Percentiles rank a stretch among this genome's conserved stretches.
phyloP scores from a whole-genome alignment of 495 filamentous ascomycete species.

The Trichoderma parareesei region DNA sequence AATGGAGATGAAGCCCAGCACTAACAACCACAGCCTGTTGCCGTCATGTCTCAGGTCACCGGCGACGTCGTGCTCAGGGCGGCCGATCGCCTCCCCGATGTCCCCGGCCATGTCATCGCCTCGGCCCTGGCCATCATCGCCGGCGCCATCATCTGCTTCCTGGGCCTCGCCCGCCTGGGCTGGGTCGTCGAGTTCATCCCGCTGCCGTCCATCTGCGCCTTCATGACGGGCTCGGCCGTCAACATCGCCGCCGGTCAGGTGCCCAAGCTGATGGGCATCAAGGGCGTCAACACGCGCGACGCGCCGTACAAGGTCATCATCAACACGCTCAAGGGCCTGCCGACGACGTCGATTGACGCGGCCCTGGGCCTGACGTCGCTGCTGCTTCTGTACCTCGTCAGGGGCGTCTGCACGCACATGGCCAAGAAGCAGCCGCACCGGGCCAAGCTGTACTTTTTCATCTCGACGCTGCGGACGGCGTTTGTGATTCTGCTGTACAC shows the following conservation, averaged over 20 bases:
- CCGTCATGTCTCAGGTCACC: constrained; percentile 85
- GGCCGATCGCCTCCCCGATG: constrained; percentile 31
- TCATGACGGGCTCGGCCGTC: constrained; percentile 48
- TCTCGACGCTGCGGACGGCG: constrained; percentile 36
- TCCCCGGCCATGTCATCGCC: constrained; percentile 32
- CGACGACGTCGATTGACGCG: constrained; percentile 39
- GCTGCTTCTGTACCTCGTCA: constrained; percentile 41
- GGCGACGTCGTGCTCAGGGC: constrained; percentile 64
- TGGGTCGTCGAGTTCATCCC: constrained; percentile 49
- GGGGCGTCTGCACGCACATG: constrained; percentile 35
- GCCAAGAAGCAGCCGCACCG: constrained; percentile 30
- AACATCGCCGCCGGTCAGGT: constrained; percentile 45
- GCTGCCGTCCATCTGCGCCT: constrained; percentile 40
- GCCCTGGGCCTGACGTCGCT: constrained; percentile 45
- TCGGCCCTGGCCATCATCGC: constrained; percentile 38
- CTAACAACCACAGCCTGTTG: constrained; percentile 60
- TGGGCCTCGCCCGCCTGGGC: constrained; percentile 42
- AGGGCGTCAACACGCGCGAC: constrained; percentile 39
- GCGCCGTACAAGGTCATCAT: constrained; percentile 44
- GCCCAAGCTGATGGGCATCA: constrained; percentile 40
- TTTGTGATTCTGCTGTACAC: constrained; percentile 39
- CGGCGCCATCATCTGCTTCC: constrained; percentile 36
- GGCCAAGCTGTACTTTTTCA: constrained; percentile 35
- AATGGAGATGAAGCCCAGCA: constrained; percentile 1
- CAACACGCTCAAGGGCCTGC: constrained; percentile 41